These are phyloP conservation scores for Biancaea sappan DNA, from an alignment of 306 rosid species.

Conservation along the genomic window DNA sequence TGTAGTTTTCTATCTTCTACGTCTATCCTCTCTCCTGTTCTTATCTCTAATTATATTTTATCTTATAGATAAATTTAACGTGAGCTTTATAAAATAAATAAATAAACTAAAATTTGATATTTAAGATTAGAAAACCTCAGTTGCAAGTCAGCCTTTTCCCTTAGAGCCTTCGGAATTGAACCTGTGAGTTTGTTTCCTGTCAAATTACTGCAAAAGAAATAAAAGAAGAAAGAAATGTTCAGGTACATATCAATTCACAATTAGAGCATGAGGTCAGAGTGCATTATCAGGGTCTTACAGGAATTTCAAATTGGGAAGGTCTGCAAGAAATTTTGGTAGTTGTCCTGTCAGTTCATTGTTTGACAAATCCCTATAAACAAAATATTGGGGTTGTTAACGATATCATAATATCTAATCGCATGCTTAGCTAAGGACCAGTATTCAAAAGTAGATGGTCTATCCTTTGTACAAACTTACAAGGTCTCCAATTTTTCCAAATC, in stretches of 20 bases:
- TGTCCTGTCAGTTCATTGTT: constrained; percentile 48
- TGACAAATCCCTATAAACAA: constrained; percentile 41
- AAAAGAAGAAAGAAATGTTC: background rate
- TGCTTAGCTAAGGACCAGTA: background rate
- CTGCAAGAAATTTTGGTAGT: constrained; percentile 39
- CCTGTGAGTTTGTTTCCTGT: constrained; percentile 34
- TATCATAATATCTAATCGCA: no score
- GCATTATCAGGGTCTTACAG: constrained; percentile 35
- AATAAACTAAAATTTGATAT: background rate
- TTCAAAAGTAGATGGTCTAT: background rate
- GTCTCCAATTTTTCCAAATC: constrained; percentile 11
- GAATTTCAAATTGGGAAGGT: constrained; percentile 21
- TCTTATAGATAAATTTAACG: no score
- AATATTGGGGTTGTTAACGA: background rate
- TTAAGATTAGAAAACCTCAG: background rate
- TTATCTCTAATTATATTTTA: no score
- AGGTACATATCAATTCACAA: background rate
- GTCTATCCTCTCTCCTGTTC: no score
- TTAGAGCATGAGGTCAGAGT: background rate
- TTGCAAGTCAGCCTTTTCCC: background rate
- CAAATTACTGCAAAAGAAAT: constrained; percentile 22
- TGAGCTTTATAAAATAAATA: background rate
- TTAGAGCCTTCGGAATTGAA: constrained; percentile 25
- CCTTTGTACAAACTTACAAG: constrained; percentile 20
- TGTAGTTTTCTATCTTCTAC: no score